Evolutionary conservation across 495 filamentous ascomycete genomes (phyloP).

Genomic region (Tuber calosporum): DNA sequence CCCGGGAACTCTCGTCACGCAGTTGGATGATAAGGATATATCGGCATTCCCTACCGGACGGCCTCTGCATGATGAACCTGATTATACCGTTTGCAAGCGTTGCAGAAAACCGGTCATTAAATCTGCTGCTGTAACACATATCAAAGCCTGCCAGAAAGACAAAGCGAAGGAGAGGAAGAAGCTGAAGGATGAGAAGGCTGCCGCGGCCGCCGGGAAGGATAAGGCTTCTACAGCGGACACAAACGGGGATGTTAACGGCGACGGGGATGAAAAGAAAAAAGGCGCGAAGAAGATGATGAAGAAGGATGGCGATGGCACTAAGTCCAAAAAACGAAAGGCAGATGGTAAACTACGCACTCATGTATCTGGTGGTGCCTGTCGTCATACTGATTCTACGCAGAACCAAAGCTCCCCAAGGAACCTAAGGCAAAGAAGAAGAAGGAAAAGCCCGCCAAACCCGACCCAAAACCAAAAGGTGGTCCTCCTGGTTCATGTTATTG

Average conservation of each 20-base stretch:
- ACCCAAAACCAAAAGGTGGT: constrained; percentile 77
- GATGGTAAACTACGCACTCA: constrained; percentile 49
- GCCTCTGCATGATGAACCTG: constrained; percentile 61
- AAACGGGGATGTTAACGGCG: constrained; percentile 52
- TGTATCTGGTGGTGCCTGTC: background rate
- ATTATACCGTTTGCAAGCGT: constrained; percentile 68
- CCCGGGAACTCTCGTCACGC: constrained; percentile 58
- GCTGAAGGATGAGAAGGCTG: constrained; percentile 65
- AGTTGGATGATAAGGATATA: constrained; percentile 60
- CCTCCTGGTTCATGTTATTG: constrained; percentile 7
- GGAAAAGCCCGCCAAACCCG: constrained; percentile 82
- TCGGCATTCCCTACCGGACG: constrained; percentile 66
- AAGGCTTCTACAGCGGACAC: constrained; percentile 55
- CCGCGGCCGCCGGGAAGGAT: constrained; percentile 64
- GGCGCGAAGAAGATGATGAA: constrained; percentile 43
- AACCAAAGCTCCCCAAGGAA: constrained; percentile 49
- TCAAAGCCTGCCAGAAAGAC: constrained; percentile 61
- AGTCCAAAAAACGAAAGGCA: constrained; percentile 89
- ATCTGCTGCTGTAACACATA: constrained; percentile 56
- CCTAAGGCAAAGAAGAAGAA: constrained; percentile 88
- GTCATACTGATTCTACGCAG: constrained; percentile 20
- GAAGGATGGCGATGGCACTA: constrained; percentile 55
- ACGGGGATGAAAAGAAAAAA: constrained; percentile 47
- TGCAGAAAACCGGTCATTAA: constrained; percentile 70
- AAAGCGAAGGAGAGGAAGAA: constrained; percentile 72